These are phyloP conservation scores for Ceratobasidium sp. DNA, from an alignment of 1,284 basidiomycete genomes.

Conservation along the genomic window DNA sequence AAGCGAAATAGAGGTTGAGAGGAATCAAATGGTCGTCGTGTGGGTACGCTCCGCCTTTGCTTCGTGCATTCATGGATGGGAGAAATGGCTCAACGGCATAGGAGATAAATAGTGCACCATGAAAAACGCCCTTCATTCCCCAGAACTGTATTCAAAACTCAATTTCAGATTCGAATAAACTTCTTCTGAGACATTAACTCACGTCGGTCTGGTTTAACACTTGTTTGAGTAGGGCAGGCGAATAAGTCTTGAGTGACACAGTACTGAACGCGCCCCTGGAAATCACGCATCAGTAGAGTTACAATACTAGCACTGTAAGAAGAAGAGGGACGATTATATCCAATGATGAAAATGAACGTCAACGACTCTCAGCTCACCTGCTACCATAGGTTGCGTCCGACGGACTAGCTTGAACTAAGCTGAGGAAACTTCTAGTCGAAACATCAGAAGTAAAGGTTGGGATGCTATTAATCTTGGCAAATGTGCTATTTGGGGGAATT, in stretches of 20 bases:
- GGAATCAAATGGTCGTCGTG: slow-evolving; percentile 60
- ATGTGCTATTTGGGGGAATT: slow-evolving; percentile 60
- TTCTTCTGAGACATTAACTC: slow-evolving; percentile 44
- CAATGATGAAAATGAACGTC: too few species aligned
- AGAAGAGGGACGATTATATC: not conserved
- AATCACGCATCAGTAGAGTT: not conserved
- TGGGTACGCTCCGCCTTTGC: slow-evolving; percentile 50
- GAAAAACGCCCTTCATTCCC: slow-evolving; percentile 52
- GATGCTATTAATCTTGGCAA: slow-evolving; percentile 61
- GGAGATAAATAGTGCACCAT: slow-evolving; percentile 57
- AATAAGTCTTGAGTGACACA: slow-evolving; percentile 59
- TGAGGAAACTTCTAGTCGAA: slow-evolving; percentile 56
- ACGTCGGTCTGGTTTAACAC: slow-evolving; percentile 64
- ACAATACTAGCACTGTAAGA: not conserved
- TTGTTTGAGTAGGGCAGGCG: slow-evolving; percentile 58
- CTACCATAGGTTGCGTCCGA: slow-evolving; percentile 55
- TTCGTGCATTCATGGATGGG: slow-evolving; percentile 58
- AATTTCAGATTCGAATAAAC: slow-evolving; percentile 45
- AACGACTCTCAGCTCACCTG: slow-evolving; percentile 54
- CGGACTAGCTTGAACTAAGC: slow-evolving; percentile 59
- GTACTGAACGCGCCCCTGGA: slow-evolving; percentile 62
- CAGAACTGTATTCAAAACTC: slow-evolving; percentile 53
- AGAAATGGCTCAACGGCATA: slow-evolving; percentile 70
- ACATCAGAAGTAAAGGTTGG: slow-evolving; percentile 57
- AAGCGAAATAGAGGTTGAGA: slow-evolving; percentile 62